Percentiles rank a stretch among this genome's conserved stretches.
Evolutionary conservation across 441 rosid genomes (phyloP).

Genomic region (Brassica hybrid): DNA sequence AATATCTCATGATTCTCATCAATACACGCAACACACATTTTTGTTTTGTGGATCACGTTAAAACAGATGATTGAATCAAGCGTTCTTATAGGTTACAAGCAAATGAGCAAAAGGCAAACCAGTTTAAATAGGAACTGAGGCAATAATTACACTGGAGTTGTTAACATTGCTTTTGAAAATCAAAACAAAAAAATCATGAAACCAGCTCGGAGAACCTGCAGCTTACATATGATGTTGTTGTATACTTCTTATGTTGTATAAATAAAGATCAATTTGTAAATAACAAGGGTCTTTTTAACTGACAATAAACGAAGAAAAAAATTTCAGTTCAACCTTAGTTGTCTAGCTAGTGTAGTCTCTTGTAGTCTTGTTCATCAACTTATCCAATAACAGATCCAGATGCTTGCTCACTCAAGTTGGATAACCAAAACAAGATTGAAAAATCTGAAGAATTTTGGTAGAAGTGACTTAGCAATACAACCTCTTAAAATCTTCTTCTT

Average conservation of each 20-base stretch:
- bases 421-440: not conserved
- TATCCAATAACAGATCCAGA: no score
- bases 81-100: not conserved
- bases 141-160: not conserved
- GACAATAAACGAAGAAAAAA: no score
- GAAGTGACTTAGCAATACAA: not conserved
- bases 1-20: constrained; percentile 24
- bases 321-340: no score
- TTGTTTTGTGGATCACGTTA: constrained; percentile 16
- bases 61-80: not conserved
- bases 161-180: not conserved
- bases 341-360: no score
- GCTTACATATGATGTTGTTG: not conserved
- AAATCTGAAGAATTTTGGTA: constrained; percentile 1
- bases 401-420: not conserved
- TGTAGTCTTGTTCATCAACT: no score
- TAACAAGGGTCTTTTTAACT: no score
- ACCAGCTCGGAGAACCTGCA: not conserved
- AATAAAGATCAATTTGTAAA: no score
- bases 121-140: not conserved
- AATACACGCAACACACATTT: constrained; percentile 12
- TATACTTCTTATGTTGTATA: not conserved
- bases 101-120: not conserved
- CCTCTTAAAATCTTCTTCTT: constrained; percentile 47
- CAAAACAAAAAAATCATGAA: no score